phyloP scores from a whole-genome alignment of 805 yeast species.

The Millerago galiae region DNA sequence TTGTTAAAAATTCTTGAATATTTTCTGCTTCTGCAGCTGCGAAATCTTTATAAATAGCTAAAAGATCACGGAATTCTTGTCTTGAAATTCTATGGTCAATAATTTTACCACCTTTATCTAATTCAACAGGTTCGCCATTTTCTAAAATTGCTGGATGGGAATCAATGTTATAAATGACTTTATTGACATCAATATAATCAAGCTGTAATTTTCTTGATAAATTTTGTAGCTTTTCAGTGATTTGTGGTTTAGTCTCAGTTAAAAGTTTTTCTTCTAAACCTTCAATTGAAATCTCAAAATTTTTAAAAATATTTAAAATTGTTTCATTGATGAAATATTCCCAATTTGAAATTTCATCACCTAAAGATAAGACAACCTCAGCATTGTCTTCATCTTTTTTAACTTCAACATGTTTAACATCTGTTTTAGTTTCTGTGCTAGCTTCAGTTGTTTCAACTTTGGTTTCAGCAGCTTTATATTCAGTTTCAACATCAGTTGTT shows the following conservation, averaged over 20 bases:
- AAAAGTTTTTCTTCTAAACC: slow-evolving; percentile 24
- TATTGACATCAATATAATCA: slow-evolving; percentile 25
- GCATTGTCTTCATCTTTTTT: slow-evolving; percentile 4
- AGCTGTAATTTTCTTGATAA: slow-evolving; percentile 24
- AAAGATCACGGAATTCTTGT: slow-evolving; percentile 39
- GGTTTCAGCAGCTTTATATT: not conserved
- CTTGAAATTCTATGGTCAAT: slow-evolving; percentile 36
- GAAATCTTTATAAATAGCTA: slow-evolving; percentile 27
- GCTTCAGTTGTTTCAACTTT: not conserved
- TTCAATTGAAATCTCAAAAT: slow-evolving; percentile 32
- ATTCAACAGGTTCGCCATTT: slow-evolving; percentile 28
- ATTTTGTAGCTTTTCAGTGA: slow-evolving; percentile 30
- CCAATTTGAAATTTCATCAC: slow-evolving; percentile 33
- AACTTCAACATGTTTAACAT: not conserved
- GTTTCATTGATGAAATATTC: slow-evolving; percentile 30
- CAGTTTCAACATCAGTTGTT: slow-evolving; percentile 4
- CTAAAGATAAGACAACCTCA: slow-evolving; percentile 14
- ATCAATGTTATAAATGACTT: slow-evolving; percentile 32
- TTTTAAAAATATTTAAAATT: slow-evolving; percentile 31
- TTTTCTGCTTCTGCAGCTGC: slow-evolving; percentile 27
- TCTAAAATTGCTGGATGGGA: slow-evolving; percentile 28
- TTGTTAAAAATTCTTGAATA: slow-evolving; percentile 27
- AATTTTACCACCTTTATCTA: slow-evolving; percentile 29
- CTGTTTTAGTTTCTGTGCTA: not conserved
- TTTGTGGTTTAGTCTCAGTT: slow-evolving; percentile 21